phyloP scores from a whole-genome alignment of 495 filamentous ascomycete genomes.

The Podospora pseudocomata region DNA sequence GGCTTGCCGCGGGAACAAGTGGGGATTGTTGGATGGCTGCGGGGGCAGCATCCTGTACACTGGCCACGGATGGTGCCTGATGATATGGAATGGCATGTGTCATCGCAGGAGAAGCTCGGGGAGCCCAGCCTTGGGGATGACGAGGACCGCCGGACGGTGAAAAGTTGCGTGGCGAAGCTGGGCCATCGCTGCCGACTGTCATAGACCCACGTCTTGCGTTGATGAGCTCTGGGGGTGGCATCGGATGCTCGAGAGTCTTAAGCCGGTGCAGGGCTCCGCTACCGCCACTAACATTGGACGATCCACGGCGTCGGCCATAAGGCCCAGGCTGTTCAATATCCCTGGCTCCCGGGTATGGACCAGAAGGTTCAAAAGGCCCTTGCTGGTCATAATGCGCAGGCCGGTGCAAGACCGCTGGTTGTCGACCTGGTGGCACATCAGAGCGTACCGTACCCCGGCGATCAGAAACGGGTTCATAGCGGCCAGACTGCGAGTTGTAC shows the following conservation, averaged over 20 bases:
- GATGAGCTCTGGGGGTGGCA: conserved; percentile 43
- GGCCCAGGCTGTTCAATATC: conserved; percentile 63
- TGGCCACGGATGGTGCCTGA: conserved; percentile 33
- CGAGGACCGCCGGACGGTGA: conserved; percentile 38
- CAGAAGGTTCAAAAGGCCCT: conserved; percentile 82
- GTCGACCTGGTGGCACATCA: conserved; percentile 57
- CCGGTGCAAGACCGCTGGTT: conserved; percentile 79
- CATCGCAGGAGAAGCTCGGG: conserved; percentile 48
- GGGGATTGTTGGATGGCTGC: conserved; percentile 20
- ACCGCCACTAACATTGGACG: conserved; percentile 92
- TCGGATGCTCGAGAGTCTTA: conserved; percentile 44
- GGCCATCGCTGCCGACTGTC: conserved; percentile 44
- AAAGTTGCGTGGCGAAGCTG: conserved; percentile 44
- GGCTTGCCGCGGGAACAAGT: conserved; percentile 23
- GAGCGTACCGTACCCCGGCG: conserved; percentile 60
- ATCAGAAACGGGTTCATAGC: conserved; percentile 85
- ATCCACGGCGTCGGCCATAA: conserved; percentile 77
- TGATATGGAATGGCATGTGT: conserved; percentile 45
- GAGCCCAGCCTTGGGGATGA: conserved; percentile 46
- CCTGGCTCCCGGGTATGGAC: conserved; percentile 83
- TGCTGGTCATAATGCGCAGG: conserved; percentile 48
- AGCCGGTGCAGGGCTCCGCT: conserved; percentile 62
- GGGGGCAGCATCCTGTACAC: conserved; percentile 32
- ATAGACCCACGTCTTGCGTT: conserved; percentile 45
- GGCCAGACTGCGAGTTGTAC: conserved; percentile 90